Percentiles rank a stretch among this genome's conserved stretches.
Conservation (phyloP, 345 rosid genomes). For the Rhodamnia argentea region DNA sequence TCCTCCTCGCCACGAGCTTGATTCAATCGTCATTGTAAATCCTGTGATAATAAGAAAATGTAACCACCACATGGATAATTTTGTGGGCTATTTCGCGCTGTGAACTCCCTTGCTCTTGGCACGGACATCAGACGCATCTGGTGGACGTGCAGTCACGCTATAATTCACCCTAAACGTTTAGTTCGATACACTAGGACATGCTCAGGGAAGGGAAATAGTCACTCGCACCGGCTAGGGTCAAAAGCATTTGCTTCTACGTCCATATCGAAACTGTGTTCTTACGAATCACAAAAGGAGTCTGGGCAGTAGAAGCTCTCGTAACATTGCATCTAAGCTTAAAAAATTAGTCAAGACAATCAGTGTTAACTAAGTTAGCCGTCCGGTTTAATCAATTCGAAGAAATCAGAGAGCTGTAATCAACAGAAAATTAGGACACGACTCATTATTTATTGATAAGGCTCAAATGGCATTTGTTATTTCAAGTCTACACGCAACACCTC, state of each 20-base stretch:
- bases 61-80: neutral
- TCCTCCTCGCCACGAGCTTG: neutral
- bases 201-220: neutral
- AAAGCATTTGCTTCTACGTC: neutral
- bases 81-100: neutral
- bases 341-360: neutral
- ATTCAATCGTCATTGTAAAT: neutral
- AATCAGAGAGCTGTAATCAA: neutral
- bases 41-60: neutral
- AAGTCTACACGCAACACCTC: neutral
- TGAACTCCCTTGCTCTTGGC: neutral
- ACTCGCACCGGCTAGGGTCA: neutral
- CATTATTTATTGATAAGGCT: neutral
- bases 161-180: neutral
- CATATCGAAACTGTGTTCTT: neutral
- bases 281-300: neutral
- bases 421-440: neutral
- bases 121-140: neutral
- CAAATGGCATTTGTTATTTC: neutral
- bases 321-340: neutral
- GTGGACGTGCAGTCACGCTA: neutral
- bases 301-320: neutral
- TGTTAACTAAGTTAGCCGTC: neutral
- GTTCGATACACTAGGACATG: neutral
- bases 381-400: neutral